Conservation (phyloP, 345 rosid species). For the Pugionium cornutum region DNA sequence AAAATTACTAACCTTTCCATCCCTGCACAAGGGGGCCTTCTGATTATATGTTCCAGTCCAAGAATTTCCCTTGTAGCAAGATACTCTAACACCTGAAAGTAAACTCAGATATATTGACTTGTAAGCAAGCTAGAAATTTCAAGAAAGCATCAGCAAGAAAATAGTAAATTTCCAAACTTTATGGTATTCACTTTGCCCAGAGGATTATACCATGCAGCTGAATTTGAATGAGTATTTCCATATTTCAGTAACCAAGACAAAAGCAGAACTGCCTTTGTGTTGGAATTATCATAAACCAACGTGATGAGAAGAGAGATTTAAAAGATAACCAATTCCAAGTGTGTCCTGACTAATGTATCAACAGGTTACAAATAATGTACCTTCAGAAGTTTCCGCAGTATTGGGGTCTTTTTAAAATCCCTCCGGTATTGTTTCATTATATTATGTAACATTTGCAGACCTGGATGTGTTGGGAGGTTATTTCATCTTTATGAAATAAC, state of each 20-base stretch:
- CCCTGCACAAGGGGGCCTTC: conserved; percentile 88
- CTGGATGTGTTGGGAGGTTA: conserved; percentile 48
- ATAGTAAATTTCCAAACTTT: neutral
- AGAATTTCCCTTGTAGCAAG: conserved; percentile 81
- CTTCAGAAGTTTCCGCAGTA: conserved; percentile 96
- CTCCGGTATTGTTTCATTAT: conserved; percentile 85
- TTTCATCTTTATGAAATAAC: conserved; percentile 25
- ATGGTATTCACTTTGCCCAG: neutral
- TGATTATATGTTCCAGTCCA: conserved; percentile 67
- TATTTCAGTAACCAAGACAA: neutral
- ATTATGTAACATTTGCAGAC: conserved; percentile 96
- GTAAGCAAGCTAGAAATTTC: conserved; percentile 17
- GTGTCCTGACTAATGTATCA: neutral
- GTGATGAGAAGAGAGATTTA: too few species aligned
- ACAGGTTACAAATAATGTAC: conserved; percentile 44
- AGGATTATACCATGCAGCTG: conserved; percentile 7
- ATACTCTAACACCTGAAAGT: conserved; percentile 81
- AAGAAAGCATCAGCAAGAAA: neutral
- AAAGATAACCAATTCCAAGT: too few species aligned
- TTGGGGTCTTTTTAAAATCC: conserved; percentile 94
- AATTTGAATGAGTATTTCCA: neutral
- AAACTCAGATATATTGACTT: conserved; percentile 6
- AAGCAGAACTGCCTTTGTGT: conserved; percentile 17
- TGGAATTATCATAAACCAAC: conserved; percentile 11
- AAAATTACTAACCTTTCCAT: conserved; percentile 69